phyloP scores from a whole-genome alignment of 805 yeast species.

The Grigorovia humatica region DNA sequence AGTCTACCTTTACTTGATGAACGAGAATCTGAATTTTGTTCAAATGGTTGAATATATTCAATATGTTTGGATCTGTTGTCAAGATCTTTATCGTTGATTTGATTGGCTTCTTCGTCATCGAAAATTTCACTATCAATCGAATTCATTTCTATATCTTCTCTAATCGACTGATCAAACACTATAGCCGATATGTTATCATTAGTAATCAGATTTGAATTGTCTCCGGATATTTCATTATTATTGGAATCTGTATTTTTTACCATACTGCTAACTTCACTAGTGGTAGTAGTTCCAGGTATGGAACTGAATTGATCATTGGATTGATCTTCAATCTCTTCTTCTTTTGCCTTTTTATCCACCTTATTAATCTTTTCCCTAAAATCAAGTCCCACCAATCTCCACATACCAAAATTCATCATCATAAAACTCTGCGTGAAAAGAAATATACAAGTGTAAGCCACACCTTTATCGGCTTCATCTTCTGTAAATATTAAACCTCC shows the following conservation, averaged over 20 bases:
- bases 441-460: conserved; percentile 70
- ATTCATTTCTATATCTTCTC: conserved; percentile 5
- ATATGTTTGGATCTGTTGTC: background rate
- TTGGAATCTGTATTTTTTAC: background rate
- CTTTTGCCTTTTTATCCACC: conserved; percentile 12
- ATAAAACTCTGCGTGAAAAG: conserved; percentile 53
- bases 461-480: conserved; percentile 55
- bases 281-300: background rate
- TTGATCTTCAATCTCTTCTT: background rate
- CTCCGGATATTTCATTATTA: background rate
- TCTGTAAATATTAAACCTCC: conserved; percentile 45
- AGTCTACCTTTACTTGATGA: background rate
- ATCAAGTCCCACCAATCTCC: conserved; percentile 59
- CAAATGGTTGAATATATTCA: conserved; percentile 3
- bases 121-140: conserved; percentile 7
- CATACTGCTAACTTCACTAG: background rate
- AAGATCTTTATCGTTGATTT: background rate
- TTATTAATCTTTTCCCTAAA: conserved; percentile 33
- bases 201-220: background rate
- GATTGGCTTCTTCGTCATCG: background rate
- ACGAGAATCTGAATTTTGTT: background rate
- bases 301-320: background rate
- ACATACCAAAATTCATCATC: conserved; percentile 70
- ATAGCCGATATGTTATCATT: background rate
- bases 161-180: background rate